These are phyloP conservation scores for Ustilago sp. DNA, from an alignment of 1,284 basidiomycete species.

Conservation along the genomic window DNA sequence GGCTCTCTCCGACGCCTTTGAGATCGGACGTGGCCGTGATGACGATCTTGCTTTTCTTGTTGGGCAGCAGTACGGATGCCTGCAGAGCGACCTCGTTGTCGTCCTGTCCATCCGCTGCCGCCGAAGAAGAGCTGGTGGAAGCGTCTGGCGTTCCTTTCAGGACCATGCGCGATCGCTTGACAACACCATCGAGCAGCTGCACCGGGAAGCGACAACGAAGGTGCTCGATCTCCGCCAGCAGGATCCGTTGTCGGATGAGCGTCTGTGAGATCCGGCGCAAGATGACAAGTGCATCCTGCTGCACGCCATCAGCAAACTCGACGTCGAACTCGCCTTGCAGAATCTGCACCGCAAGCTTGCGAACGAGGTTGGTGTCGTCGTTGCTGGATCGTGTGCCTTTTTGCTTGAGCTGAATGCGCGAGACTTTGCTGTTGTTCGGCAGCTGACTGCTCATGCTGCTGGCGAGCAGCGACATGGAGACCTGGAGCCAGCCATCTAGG, in stretches of 20 bases:
- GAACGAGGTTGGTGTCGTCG: constrained; percentile 42
- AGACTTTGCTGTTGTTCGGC: constrained; percentile 39
- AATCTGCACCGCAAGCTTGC: constrained; percentile 41
- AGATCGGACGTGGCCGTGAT: constrained; percentile 51
- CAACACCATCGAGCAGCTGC: constrained; percentile 33
- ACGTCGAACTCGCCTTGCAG: constrained; percentile 43
- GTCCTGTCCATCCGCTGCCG: background rate
- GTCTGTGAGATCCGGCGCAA: constrained; percentile 49
- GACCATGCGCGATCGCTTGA: constrained; percentile 9
- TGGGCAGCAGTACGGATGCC: constrained; percentile 50
- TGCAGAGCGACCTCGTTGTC: constrained; percentile 43
- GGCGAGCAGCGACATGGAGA: constrained; percentile 49
- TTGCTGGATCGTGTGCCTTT: constrained; percentile 33
- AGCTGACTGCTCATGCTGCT: constrained; percentile 27
- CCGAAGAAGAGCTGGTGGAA: constrained; percentile 19
- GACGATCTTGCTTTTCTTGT: constrained; percentile 49
- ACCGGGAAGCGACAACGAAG: constrained; percentile 55
- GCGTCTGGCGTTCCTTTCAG: constrained; percentile 31
- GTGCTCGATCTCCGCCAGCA: constrained; percentile 55
- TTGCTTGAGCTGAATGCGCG: constrained; percentile 52
- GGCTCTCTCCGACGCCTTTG: constrained; percentile 34
- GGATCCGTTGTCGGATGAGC: constrained; percentile 46
- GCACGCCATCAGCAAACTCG: constrained; percentile 37
- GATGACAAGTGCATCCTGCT: constrained; percentile 45
- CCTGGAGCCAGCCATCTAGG: constrained; percentile 51